Evolutionary conservation across 2,329 filamentous ascomycete species (phyloP), one percentile per base, ranked within the genome.

Genomic region (Aaosphaeria arxii): DNA sequence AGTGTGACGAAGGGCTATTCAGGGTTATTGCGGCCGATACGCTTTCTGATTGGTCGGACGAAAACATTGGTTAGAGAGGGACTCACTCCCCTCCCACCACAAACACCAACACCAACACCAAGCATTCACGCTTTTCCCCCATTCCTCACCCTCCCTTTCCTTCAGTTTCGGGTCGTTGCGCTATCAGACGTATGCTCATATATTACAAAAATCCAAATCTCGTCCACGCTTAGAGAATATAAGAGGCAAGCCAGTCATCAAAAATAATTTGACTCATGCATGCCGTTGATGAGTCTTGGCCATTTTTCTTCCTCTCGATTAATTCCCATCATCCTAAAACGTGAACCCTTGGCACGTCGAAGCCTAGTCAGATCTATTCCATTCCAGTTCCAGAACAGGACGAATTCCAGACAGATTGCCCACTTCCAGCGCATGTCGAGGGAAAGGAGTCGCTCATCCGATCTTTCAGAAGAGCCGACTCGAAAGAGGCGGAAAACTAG

Each of bases 401-500:
- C 17, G 17, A 24, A 24, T 24, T 24, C 17, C 17, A 24, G 17
- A 24, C 17, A 24, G 17, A 24, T 24, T 24, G 17, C 17, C 17
- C 17, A 24, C 40, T 43, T 45, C 43, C 52, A 53, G 54, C 63
- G 63, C 52, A 71, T 71, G 67, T 64, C 62, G 54, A 62, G 52
- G 33, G 45, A 43, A 48, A 42, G 46, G 30, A 38, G 43, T 41
- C 50, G 56, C 31, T 49, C 58, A 32, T 53, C 61, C 36, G 43
- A 52, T 24, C 43, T 40, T 17, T 44, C 48, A 46, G 60, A 64
- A 52, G 51, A 64, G 52, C 64, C 54, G 30, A 55, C 52, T 46
- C 48, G 59, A 42, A 71, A 71, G 59, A 56, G 66, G 53, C 58
- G 62, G 43, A 69, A 57, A 54, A 53, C 58, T 45, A 59, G 52